Conservation (phyloP, 352 stramenopile genomes). For the Lagenidium giganteum region DNA sequence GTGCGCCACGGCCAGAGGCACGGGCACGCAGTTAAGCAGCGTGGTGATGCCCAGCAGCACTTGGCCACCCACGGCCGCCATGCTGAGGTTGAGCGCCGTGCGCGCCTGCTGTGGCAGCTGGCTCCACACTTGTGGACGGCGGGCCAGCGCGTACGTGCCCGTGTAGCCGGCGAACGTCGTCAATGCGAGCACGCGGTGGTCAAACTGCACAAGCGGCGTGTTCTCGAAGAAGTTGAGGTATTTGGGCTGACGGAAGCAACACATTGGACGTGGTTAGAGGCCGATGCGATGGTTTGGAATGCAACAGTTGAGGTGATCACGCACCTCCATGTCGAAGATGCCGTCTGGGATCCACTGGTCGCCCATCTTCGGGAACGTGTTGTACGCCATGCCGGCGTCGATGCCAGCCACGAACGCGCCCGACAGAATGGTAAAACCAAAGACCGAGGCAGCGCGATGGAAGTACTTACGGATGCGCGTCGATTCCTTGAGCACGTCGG, state of each 20-base stretch:
- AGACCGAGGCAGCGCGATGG: slow-evolving; percentile 45
- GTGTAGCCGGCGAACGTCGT: slow-evolving; percentile 79
- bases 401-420: slow-evolving; percentile 98
- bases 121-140: slow-evolving; percentile 76
- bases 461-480: slow-evolving; percentile 63
- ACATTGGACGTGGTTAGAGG: too few relatives aligned
- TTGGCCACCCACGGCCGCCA: slow-evolving; percentile 65
- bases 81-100: slow-evolving; percentile 72
- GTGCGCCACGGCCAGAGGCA: slow-evolving; percentile 93
- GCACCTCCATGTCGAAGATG: slow-evolving; percentile 77
- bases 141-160: slow-evolving; percentile 58
- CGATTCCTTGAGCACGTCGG: slow-evolving; percentile 66
- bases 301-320: not conserved
- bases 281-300: too few relatives aligned
- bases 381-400: slow-evolving; percentile 97
- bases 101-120: slow-evolving; percentile 77
- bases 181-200: slow-evolving; percentile 95
- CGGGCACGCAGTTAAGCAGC: slow-evolving; percentile 95
- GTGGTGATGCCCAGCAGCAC: slow-evolving; percentile 96
- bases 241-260: too few relatives aligned
- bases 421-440: slow-evolving; percentile 82
- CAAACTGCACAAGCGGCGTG: slow-evolving; percentile 97
- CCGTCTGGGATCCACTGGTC: slow-evolving; percentile 93
- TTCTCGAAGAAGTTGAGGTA: slow-evolving; percentile 98
- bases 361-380: slow-evolving; percentile 97